Base-by-base conservation (phyloP, 1,139 yeast genomes). In the Pichia sp. region DNA sequence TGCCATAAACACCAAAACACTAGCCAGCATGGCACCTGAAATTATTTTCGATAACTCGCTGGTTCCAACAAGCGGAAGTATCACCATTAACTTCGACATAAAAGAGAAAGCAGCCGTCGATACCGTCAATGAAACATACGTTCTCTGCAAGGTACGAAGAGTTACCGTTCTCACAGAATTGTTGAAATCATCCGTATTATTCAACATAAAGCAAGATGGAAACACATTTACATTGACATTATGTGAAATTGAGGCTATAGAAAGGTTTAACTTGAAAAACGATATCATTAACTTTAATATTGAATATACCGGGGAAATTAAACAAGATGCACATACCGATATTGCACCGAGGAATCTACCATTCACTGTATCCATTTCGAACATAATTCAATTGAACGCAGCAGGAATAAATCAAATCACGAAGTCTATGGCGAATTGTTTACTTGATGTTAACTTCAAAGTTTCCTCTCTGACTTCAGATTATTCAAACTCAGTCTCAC, bases 191-290 rank as follows among this genome's bases (percentile, higher is more conserved):
- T 39, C 42, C 2, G 25, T 35, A 10, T 22, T 36, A 10, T 31
- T 17, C 17, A 26, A 29, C 5, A 22, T 38, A 14, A 12, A 7
- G 5, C 12, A 25, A 14, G 18, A 11, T 18, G n/a, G 18, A 9
- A 30, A 29, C 9, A 21, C 13, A 3, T 21, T 39, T 6, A 19
- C 14, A 6, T 8, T 29, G 2, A 20, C 9, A 29, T n/a, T 29
- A 18, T 4, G 3, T 24, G 38, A 37, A 21, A 15, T 39, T 4
- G 14, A 21, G 8, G 21, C 42, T 3, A 36, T 39, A 3, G 26
- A 36, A 24, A 16, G 40, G 12, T 27, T 39, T 2, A 22, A 15
- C 1, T 30, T 39, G n/a, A 18, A 22, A 13, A 39, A 39, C 27
- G 33, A 39, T n/a, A n/a, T 3, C 12, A n/a, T 39, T 5, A 19